Percentiles rank a stretch among this genome's conserved stretches.
phyloP scores from a whole-genome alignment of 805 yeast genomes.

The Metschnikowia kunwiensis region DNA sequence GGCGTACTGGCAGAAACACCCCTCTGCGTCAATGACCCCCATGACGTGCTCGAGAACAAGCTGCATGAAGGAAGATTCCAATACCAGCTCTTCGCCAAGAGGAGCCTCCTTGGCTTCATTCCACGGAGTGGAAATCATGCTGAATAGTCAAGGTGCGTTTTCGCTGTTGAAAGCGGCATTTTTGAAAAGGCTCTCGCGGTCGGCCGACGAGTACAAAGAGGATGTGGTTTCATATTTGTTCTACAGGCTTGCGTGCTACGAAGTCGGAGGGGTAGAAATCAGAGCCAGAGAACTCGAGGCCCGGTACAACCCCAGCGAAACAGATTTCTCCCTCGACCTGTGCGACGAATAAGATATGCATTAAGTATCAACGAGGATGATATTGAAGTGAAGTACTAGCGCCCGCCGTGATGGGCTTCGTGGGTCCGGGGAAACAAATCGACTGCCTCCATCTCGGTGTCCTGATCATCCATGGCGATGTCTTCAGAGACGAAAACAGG shows the following conservation, averaged over 20 bases:
- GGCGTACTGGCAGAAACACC: conserved; percentile 14
- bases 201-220: conserved; percentile 13
- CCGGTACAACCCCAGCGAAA: conserved; percentile 11
- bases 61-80: conserved; percentile 7
- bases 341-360: neutral
- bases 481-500: conserved; percentile 34
- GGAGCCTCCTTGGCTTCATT: conserved; percentile 11
- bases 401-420: conserved; percentile 5
- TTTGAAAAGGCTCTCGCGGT: conserved; percentile 12
- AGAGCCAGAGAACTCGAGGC: conserved; percentile 18
- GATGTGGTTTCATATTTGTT: conserved; percentile 23
- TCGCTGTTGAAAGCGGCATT: conserved; percentile 14
- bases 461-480: conserved; percentile 26
- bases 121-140: neutral
- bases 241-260: conserved; percentile 16
- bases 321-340: neutral
- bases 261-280: conserved; percentile 10
- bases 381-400: conserved; percentile 6
- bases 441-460: conserved; percentile 32
- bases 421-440: conserved; percentile 22
- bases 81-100: conserved; percentile 4
- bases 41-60: conserved; percentile 15
- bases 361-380: neutral
- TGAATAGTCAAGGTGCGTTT: conserved; percentile 2
- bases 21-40: conserved; percentile 7